Evolutionary conservation across 179 eudicot species (phyloP), one percentile per base, ranked within the genome.

Genomic region (Silene vulgaris): DNA sequence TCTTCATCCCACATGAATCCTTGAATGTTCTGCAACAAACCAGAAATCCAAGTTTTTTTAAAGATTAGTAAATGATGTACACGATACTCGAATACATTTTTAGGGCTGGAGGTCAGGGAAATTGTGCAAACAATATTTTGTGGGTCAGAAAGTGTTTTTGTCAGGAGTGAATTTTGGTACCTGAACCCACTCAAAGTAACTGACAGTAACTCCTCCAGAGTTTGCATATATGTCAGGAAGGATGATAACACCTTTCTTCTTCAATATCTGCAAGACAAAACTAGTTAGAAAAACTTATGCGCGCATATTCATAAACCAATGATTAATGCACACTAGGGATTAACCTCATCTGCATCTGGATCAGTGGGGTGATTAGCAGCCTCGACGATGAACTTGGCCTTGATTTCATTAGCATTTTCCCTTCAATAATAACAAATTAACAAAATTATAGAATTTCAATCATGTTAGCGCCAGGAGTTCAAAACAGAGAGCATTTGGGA

Each of bases 121-220:
- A 32, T 32, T 32, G 37, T 32, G 37, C 37, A 32, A 32, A 32
- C 37, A 32, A 32, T 32, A 32, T 32, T 32, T 32, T 4, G 26
- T 32, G 37, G 37, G 37, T 32, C 5, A 30, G 35, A 30, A 30
- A 2, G 4, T 30, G 35, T 30, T 30, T 30, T 3, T 30, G 35
- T 30, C 35, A 32, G 37, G 37, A 23, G 26, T 23, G 26, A 32
- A 9, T 50, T 9, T 50, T 50, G 56, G 29, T 89, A 95, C 97
- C 99, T 95, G 99, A 86, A 95, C 99, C 99, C 97, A 95, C 83
- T 95, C 99, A 72, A 95, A 95, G 67, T 95, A 93, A 74, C 99
- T 95, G 63, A 95, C 97, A 0, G 97, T 95, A 72, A 95, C 99
- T 65, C 99, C 99, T 56, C 99, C 99, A 20, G 97, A 83, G 84